Base-by-base conservation (phyloP, 2,329 filamentous ascomycete genomes). In the Sphaerostilbella broomeana region DNA sequence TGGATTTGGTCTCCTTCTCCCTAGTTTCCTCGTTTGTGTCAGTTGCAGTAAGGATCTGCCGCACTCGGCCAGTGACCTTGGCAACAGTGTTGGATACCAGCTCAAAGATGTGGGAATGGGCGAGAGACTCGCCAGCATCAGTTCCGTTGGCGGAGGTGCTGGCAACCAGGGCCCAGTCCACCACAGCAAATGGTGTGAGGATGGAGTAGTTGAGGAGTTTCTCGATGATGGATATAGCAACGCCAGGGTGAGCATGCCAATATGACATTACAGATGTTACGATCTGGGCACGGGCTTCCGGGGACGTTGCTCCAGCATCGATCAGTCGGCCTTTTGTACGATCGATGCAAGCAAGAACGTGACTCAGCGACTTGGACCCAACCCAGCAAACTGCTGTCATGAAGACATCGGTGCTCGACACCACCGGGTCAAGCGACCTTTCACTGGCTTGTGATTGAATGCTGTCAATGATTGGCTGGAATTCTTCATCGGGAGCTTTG, bases 151-250 rank as follows among this genome's bases (percentile, higher is more conserved):
- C 70, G 46, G 86, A 63, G 13, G 61, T 59, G 33, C 52, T 57
- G n/a, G 57, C 79, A 21, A 79, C 71, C 10, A 98, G 72, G 1
- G 86, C 86, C 92, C 92, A 98, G 55, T 94, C 81, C 33, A 95
- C 75, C 19, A 98, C 88, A 12, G 81, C 82, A 42, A 80, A 70
- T 0, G 92, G 92, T 7, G 84, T 88, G 24, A 98, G 73, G 52
- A 98, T 95, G 11, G 86, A 89, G 67, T 95, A 98, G 66, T 97
- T 98, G 51, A 98, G 81, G 5, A 98, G 75, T 64, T 97, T 97
- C 69, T 97, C 90, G 43, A 97, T 76, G 52, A 98, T 94, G 51
- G 85, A 86, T 50, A 97, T 78, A 3, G 88, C 92, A 29, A 94
- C 82, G 44, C 92, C 92, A 0, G 90, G 88, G 54, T 98, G 90